Base-by-base conservation (phyloP, 164 flowering plant species). In the Piper longum region DNA sequence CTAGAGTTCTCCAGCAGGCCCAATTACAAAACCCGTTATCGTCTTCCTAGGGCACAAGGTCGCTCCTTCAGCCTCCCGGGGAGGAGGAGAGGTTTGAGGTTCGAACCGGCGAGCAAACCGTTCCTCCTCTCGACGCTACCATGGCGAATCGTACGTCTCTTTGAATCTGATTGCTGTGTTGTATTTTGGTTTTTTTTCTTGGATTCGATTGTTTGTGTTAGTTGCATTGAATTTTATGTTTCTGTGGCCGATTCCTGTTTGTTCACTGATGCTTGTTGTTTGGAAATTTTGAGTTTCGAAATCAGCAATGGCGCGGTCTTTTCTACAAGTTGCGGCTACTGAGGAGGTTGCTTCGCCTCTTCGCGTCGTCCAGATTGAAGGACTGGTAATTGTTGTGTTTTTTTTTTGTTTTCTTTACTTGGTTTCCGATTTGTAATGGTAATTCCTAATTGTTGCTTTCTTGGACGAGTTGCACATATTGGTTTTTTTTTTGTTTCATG, bases 311-410 rank as follows among this genome's bases (percentile, higher is more conserved):
- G 71, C 69, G 44, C 75, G 93, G 63, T 87, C 93, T 7, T 87
- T 87, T 60, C 83, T 83, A 2, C 89, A 87, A 68, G 89, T 70
- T 26, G 89, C 83, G 5, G 64, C 85, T 3, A 70, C 89, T 1
- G 89, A 84, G 75, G 92, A 86, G 74, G 85, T 80, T 41, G 83
- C 80, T 57, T 65, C 89, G 19, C 92, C 92, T 9, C 82, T 86
- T 36, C 63, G 89, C 36, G 92, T 84, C 8, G 92, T 86, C 58
- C 92, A 86, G 79, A 86, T 86, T 51, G 92, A 86, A 62, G 92
- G 79, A 52, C 64, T 76, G 74, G 79, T 76, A 68, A 66, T 48
- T 48, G 42, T 51, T 54, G 5, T 41, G 41, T 13, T 18, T 54
- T 54, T 26, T 13, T 62, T 16, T 45, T 43, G 41, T 41, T 61